Percentiles rank a stretch among this genome's conserved stretches.
These are phyloP conservation scores for Magnusiomyces ingens DNA, from an alignment of 1,139 yeast species.

Conservation along the genomic window DNA sequence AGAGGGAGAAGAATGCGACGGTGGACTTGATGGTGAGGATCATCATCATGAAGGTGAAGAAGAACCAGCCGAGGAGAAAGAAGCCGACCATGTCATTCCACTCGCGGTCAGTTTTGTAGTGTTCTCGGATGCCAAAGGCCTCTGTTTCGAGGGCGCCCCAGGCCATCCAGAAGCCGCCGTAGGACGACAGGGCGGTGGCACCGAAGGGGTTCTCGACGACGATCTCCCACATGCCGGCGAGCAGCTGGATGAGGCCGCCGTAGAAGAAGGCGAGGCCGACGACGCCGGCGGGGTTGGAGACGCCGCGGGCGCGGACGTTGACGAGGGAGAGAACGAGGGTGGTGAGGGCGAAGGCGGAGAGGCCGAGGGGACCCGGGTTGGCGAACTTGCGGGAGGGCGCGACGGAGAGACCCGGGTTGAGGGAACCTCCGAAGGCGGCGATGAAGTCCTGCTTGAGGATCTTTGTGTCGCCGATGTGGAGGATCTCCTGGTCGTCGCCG, in stretches of 20 bases:
- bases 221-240: conserved; percentile 75
- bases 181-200: conserved; percentile 74
- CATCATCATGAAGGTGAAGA: conserved; percentile 63
- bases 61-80: conserved; percentile 67
- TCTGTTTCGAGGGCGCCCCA: conserved; percentile 63
- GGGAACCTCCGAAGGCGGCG: conserved; percentile 62
- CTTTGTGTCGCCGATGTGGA: conserved; percentile 62
- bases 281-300: conserved; percentile 44
- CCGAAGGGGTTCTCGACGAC: conserved; percentile 73
- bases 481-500: conserved; percentile 42
- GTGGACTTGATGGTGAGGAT: conserved; percentile 76
- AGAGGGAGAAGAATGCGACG: conserved; percentile 62
- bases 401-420: conserved; percentile 55
- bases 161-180: conserved; percentile 83
- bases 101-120: conserved; percentile 39
- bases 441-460: conserved; percentile 53
- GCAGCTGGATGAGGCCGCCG: conserved; percentile 70
- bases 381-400: conserved; percentile 67
- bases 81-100: conserved; percentile 63
- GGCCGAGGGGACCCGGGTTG: conserved; percentile 86
- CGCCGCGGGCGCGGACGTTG: conserved; percentile 53
- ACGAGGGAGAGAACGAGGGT: conserved; percentile 69
- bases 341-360: conserved; percentile 75
- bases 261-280: conserved; percentile 77
- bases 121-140: conserved; percentile 63